Conservation (phyloP, 192 early-diverging fungal genomes). For the Diversispora eburnea region DNA sequence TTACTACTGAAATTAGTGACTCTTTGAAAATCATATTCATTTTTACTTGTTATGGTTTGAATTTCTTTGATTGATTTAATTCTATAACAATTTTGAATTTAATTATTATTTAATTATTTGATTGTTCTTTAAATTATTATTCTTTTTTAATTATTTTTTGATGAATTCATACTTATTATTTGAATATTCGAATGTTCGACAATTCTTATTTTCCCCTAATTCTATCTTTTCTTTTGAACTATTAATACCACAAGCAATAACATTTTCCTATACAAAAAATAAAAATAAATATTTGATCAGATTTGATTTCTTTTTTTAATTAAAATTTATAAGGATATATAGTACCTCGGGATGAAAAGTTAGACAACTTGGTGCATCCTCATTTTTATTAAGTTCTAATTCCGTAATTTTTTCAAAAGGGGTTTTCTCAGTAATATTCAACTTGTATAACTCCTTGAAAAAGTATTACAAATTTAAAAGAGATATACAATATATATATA, state of each 20-base stretch:
- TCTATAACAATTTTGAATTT: slow-evolving; percentile 26
- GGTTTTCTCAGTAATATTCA: slow-evolving; percentile 36
- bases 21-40: slow-evolving; percentile 56
- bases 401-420: slow-evolving; percentile 37
- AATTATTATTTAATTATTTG: neutral
- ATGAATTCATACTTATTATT: slow-evolving; percentile 46
- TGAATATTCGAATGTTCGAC: slow-evolving; percentile 63
- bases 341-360: slow-evolving; percentile 74
- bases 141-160: neutral
- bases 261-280: slow-evolving; percentile 45
- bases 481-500: neutral
- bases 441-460: slow-evolving; percentile 47
- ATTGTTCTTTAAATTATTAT: neutral
- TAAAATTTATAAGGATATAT: neutral
- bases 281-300: neutral
- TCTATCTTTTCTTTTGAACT: slow-evolving; percentile 53
- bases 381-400: slow-evolving; percentile 49
- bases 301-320: neutral
- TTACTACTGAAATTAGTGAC: slow-evolving; percentile 62
- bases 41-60: slow-evolving; percentile 50
- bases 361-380: slow-evolving; percentile 84
- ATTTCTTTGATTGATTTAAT: slow-evolving; percentile 36
- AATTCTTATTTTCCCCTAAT: slow-evolving; percentile 73
- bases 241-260: slow-evolving; percentile 73
- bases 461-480: slow-evolving; percentile 8